A percentile compares a stretch with the other conserved stretches of the same genome.
Evolutionary conservation across 2,329 filamentous ascomycete species (phyloP).

Genomic region (Fusarium succisae): DNA sequence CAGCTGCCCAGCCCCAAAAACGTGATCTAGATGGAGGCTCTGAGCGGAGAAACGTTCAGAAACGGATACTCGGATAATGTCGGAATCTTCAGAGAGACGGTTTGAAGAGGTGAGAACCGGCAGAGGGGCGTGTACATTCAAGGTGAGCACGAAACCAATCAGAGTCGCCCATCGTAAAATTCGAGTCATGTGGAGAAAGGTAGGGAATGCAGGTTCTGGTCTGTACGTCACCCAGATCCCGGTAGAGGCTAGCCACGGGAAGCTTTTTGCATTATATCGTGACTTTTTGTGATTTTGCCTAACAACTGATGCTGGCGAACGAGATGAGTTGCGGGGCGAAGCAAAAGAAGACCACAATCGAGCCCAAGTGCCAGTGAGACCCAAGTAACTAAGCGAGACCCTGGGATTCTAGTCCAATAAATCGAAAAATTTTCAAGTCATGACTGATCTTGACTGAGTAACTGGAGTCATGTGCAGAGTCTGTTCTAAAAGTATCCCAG

Average conservation of each 20-base stretch:
- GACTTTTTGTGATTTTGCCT: slow-evolving; percentile 23
- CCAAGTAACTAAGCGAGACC: slow-evolving; percentile 5
- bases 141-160: slow-evolving; percentile 28
- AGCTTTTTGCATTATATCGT: slow-evolving; percentile 40
- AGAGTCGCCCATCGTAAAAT: not conserved
- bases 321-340: slow-evolving; percentile 16
- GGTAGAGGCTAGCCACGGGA: slow-evolving; percentile 35
- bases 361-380: slow-evolving; percentile 5
- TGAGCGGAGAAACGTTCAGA: slow-evolving; percentile 32
- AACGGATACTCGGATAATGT: slow-evolving; percentile 37
- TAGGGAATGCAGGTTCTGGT: slow-evolving; percentile 24
- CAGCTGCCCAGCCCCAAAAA: slow-evolving; percentile 30
- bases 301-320: slow-evolving; percentile 11
- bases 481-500: not conserved
- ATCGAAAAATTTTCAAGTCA: slow-evolving; percentile 27
- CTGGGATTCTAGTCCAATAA: slow-evolving; percentile 10
- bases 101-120: slow-evolving; percentile 15
- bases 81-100: slow-evolving; percentile 23
- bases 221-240: slow-evolving; percentile 34
- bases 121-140: slow-evolving; percentile 15
- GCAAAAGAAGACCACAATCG: not conserved
- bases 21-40: slow-evolving; percentile 41
- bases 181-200: slow-evolving; percentile 19
- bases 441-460: slow-evolving; percentile 35
- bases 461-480: slow-evolving; percentile 36